phyloP scores from a whole-genome alignment of 495 filamentous ascomycete species.

The Immersiella caudata region DNA sequence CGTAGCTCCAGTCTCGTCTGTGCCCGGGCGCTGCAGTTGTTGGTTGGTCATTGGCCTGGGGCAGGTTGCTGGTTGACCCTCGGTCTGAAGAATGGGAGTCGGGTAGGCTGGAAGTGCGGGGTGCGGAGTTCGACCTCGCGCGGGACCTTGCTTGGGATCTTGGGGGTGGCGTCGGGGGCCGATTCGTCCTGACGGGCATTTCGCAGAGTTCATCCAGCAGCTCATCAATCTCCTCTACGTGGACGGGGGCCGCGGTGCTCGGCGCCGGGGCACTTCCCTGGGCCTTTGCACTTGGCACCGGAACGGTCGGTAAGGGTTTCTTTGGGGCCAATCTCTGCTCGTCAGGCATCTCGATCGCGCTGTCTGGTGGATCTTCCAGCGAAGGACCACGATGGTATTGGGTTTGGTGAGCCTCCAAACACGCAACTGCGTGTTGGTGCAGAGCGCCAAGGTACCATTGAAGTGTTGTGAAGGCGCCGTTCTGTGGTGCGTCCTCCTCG shows the following conservation, averaged over 20 bases:
- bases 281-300: no score
- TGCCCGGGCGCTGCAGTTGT: not conserved
- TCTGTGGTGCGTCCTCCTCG: constrained; percentile 38
- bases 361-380: constrained; percentile 46
- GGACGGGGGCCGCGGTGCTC: not conserved
- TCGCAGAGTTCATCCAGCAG: constrained; percentile 39
- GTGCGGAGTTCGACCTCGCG: not conserved
- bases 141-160: constrained; percentile 39
- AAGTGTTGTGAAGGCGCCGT: constrained; percentile 35
- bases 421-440: constrained; percentile 34
- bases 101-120: not conserved
- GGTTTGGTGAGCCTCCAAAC: constrained; percentile 22
- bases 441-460: constrained; percentile 42
- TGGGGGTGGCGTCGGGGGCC: constrained; percentile 44
- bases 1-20: not conserved
- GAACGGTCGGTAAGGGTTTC: constrained; percentile 5
- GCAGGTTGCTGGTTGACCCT: not conserved
- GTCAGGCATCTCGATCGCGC: constrained; percentile 44
- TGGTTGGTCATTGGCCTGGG: not conserved
- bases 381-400: constrained; percentile 24
- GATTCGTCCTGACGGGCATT: constrained; percentile 31
- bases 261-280: constrained; percentile 18
- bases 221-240: constrained; percentile 40
- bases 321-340: constrained; percentile 23
- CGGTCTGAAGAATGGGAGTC: not conserved